Evolutionary conservation across 306 rosid genomes (phyloP).

Genomic region (Ammopiptanthus mongolicus): DNA sequence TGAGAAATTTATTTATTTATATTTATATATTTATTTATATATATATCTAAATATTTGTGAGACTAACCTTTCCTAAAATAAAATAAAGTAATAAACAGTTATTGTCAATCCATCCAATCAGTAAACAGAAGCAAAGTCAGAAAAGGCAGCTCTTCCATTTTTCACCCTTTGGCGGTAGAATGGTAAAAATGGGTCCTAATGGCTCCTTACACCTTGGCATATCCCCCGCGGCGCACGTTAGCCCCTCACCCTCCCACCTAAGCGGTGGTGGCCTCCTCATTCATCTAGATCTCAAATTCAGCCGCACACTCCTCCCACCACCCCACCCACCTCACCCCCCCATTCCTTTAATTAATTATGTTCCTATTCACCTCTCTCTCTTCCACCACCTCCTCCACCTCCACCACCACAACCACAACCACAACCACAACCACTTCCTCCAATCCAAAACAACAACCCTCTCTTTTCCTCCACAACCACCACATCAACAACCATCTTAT

Average conservation of each 20-base stretch:
- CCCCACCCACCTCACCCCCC: background rate
- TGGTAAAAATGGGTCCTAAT: background rate
- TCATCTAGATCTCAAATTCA: conserved; percentile 45
- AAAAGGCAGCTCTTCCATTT: background rate
- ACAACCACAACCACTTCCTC: background rate
- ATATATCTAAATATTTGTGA: too few relatives aligned
- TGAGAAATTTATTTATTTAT: too few relatives aligned
- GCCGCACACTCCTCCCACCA: conserved; percentile 51
- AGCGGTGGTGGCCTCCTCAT: conserved; percentile 52
- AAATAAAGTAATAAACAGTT: too few relatives aligned
- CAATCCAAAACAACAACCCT: background rate
- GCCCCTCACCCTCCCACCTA: conserved; percentile 37
- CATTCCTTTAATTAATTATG: background rate
- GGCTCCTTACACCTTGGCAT: background rate
- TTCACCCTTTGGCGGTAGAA: background rate
- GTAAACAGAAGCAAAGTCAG: background rate
- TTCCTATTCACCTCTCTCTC: background rate
- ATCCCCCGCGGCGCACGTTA: conserved; percentile 43
- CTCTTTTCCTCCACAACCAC: background rate
- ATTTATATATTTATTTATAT: too few relatives aligned
- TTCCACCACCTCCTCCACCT: background rate
- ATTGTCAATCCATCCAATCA: too few relatives aligned
- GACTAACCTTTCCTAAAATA: too few relatives aligned
- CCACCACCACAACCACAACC: background rate
- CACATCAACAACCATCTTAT: background rate